Base-by-base conservation (phyloP, 345 rosid genomes). In the Linum trigynum region DNA sequence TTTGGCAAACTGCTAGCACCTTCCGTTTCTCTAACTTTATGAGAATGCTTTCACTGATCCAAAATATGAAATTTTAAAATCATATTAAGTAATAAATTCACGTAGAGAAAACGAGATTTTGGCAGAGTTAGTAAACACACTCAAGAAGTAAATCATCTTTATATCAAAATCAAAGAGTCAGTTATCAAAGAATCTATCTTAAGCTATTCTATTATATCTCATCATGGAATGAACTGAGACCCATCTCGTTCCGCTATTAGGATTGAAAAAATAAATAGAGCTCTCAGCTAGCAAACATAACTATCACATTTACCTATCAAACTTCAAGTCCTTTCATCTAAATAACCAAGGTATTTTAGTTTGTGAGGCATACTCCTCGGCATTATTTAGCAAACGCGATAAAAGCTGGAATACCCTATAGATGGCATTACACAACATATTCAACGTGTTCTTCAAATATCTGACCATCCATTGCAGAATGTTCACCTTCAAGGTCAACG, bases 401-500 rank as follows among this genome's bases (percentile, higher is more conserved):
- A 35, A 39, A 43, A 63, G 61, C 74, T 80, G 57, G n/a, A 59
- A 71, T 85, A 94, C 99, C 97, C 84, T 81, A 68, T 94, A 89
- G 72, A 94, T 86, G 80, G 99, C 96, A 81, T n/a, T 94, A 81
- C 16, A 94, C 96, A 72, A 94, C 99, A 84, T 90, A 94, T 82
- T 94, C 97, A 43, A 92, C 72, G 78, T 94, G 99, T 70, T 94
- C 97, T 81, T 94, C 89, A 65, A 94, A 92, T 74, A 94, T 88
- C 72, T 72, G 92, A 71, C 92, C 96, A 81, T 90, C 99, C 99
- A 94, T 94, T 69, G 99, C 99, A 71, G 99, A 94, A 82, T 88
- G 96, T 82, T 94, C 99, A 76, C 97, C 99, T 87, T 86, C 97
- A 76, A 94, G 97, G 83, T 94, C 99, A 72, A 90, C 99, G 40